Evolutionary conservation across 345 rosid species (phyloP), one percentile per base, ranked within the genome.

Genomic region (Euphorbia peplus): DNA sequence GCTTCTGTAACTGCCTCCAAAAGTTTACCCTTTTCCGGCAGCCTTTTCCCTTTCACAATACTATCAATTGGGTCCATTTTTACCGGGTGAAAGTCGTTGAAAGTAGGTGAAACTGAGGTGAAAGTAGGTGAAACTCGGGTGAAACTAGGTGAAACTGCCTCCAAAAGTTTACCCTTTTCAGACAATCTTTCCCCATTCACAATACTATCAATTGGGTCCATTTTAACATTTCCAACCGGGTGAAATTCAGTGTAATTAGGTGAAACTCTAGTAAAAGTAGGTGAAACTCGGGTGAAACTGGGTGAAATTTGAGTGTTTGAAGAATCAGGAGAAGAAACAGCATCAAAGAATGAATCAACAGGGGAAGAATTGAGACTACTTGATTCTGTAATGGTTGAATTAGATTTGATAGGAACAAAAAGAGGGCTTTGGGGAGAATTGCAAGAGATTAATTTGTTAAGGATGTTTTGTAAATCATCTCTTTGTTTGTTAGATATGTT

Each of bases 381-480:
- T 13, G 99, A 92, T 68, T 90, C 98, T 0, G 98, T 90, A 35
- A 92, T 80, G 76, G 92, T 89, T 1, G 99, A 91, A 60, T 84
- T 95, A 0, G 92, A 78, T 77, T 76, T 92, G 15, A 81, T 69
- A 0, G 80, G 73, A 13, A 79, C 9, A 8, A 78, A n/a, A 1
- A 68, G 52, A 18, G 78, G 73, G 62, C 55, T 74, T 7, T 66
- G 80, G 0, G 74, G 69, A n/a, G n/a, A n/a, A n/a, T 35, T 70
- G 78, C 16, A 68, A 46, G 87, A 63, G 74, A 73, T 46, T 25
- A 79, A 39, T 71, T 85, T 84, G 76, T 75, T 73, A 13, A 85
- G 73, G 16, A 90, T 63, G 53, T 73, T 86, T 14, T 87, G 92
- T 69, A 88, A 73, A 47, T 86, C 98, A 62, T 95, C 96, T 75